Evolutionary conservation across 2,329 filamentous ascomycete genomes (phyloP), one percentile per base, ranked within the genome.

Genomic region (Penicillium sp.): DNA sequence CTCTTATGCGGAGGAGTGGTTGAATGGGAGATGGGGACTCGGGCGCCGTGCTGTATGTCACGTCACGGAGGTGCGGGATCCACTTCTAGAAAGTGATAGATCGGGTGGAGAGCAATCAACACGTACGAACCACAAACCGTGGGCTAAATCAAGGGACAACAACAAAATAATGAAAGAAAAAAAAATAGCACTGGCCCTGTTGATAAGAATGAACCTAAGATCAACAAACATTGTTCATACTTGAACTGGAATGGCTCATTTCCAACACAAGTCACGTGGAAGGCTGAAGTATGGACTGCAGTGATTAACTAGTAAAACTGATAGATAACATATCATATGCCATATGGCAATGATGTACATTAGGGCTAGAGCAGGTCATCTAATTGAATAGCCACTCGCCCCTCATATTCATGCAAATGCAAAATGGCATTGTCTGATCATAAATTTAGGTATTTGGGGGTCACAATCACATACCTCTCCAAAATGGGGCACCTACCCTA

Each of bases 51-150:
- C 48, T 56, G 60, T 56, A 61, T 58, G 53, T 63, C 61, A 63
- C 62, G 62, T 64, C 60, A 63, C 59, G 54, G 47, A 45, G 47
- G 51, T 42, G 53, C 33, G 49, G 53, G 62, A 57, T 59, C 61
- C 62, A 63, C 62, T 49, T n/a, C 12, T 15, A 50, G 18, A 20
- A 42, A 51, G 46, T 52, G 57, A 60, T 63, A 55, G 55, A 58
- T 58, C 51, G 46, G 48, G 45, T 47, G 53, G 46, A 46, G 26
- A 47, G 31, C n/a, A 42, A 42, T 37, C 26, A 40, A 55, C 49
- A 37, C 23, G 31, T 20, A 35, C 15, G 15, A 27, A 23, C 29
- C 11, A 47, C 2, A 18, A 33, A 47, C 12, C 3, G 6, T 29
- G n/a, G 20, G 18, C 18, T 20, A 2, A 40, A n/a, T 44, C 43